A percentile compares a stretch with the other conserved stretches of the same genome.
phyloP scores from a whole-genome alignment of 208 protist species.

The Trypanosoma scelopori region DNA sequence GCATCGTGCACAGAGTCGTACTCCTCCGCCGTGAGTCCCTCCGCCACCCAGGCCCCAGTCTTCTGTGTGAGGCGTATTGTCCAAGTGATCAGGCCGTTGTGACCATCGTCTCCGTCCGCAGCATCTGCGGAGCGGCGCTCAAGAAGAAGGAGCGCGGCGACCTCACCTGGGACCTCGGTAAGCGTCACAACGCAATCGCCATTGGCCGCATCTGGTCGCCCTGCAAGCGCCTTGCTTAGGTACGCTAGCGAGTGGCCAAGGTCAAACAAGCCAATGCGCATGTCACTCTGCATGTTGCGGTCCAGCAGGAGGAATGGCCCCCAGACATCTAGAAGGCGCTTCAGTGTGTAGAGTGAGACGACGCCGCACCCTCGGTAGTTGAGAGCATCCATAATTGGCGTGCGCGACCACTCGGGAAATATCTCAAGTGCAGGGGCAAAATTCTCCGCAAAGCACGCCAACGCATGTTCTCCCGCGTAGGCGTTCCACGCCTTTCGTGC shows the following conservation, averaged over 20 bases:
- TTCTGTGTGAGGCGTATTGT: slow-evolving; percentile 66
- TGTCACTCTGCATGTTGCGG: slow-evolving; percentile 63
- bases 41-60: slow-evolving; percentile 73
- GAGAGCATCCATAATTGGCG: slow-evolving; percentile 52
- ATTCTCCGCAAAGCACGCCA: slow-evolving; percentile 56
- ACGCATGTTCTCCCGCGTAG: slow-evolving; percentile 50
- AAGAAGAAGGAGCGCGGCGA: slow-evolving; percentile 47
- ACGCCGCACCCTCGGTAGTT: slow-evolving; percentile 77
- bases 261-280: slow-evolving; percentile 50
- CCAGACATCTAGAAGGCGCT: slow-evolving; percentile 77
- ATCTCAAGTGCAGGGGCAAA: slow-evolving; percentile 50
- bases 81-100: slow-evolving; percentile 23
- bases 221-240: slow-evolving; percentile 44
- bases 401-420: slow-evolving; percentile 57
- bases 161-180: slow-evolving; percentile 55
- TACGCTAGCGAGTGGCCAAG: slow-evolving; percentile 58
- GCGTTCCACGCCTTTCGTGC: slow-evolving; percentile 55
- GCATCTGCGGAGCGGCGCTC: not conserved
- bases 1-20: slow-evolving; percentile 73
- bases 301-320: slow-evolving; percentile 80
- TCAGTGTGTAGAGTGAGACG: slow-evolving; percentile 72
- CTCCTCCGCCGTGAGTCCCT: slow-evolving; percentile 62
- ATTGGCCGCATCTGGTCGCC: slow-evolving; percentile 43
- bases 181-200: slow-evolving; percentile 78
- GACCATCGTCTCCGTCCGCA: not conserved